Percentiles rank a stretch among this genome's conserved stretches.
phyloP scores from a whole-genome alignment of 805 yeast species.

The Torulaspora gathmanii region DNA sequence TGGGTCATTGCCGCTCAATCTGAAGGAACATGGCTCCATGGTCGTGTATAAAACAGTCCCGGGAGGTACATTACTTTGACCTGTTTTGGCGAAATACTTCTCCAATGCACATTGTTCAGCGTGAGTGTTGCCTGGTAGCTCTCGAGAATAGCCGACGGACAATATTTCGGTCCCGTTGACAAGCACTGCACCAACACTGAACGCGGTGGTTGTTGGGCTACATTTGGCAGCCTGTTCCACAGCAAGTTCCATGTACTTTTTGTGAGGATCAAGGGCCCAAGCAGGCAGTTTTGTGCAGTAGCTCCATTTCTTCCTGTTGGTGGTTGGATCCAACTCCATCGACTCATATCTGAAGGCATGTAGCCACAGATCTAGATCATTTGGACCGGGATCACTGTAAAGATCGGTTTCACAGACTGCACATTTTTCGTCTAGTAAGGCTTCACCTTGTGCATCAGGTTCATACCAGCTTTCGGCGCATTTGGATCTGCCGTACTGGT shows the following conservation, averaged over 20 bases:
- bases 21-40: conserved; percentile 92
- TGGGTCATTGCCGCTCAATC: conserved; percentile 86
- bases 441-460: conserved; percentile 60
- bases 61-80: conserved; percentile 47
- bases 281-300: conserved; percentile 72
- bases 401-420: conserved; percentile 61
- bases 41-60: conserved; percentile 88
- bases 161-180: conserved; percentile 59
- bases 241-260: conserved; percentile 67
- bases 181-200: conserved; percentile 89
- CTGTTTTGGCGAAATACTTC: conserved; percentile 49
- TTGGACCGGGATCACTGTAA: conserved; percentile 83
- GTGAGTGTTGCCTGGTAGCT: conserved; percentile 90
- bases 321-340: conserved; percentile 31
- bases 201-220: conserved; percentile 77
- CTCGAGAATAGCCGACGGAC: conserved; percentile 85
- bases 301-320: conserved; percentile 50
- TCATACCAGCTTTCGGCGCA: conserved; percentile 66
- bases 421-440: conserved; percentile 55
- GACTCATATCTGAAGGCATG: conserved; percentile 84
- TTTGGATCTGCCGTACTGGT: conserved; percentile 64
- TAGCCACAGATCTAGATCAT: conserved; percentile 82
- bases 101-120: conserved; percentile 94
- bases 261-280: conserved; percentile 68
- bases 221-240: conserved; percentile 74